Evolutionary conservation across 1,139 yeast genomes (phyloP), one percentile per base, ranked within the genome.

Genomic region (Eremothecium sinecaudum): DNA sequence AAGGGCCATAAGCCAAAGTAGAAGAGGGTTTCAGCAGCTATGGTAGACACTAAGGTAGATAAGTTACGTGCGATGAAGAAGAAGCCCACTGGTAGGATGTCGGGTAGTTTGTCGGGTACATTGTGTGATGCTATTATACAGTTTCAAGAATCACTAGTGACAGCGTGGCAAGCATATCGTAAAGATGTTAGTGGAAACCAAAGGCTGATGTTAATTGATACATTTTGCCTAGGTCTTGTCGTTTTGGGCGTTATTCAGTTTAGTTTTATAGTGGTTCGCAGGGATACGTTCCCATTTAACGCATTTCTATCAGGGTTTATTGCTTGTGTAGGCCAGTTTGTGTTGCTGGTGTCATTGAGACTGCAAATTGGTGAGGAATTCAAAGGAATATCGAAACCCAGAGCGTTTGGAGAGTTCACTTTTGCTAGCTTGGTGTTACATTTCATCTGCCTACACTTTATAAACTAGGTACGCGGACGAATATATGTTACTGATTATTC

Each of bases 261-360:
- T 55, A 61, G 69, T 4, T 86, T 86, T 56, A 83, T 82, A 41
- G 45, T 79, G 24, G 44, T 86, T 11, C 74, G 86, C 35, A 94
- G 97, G 33, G 59, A 55, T 19, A 83, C 75, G 49, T 92, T 79
- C 68, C 99, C 99, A 14, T 90, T 92, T 70, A 90, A 90, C 61
- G 97, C 96, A 20, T 90, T 90, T 55, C 68, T 90, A 41, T 92
- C 94, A 18, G 98, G 98, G 1, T 90, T 90, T 55, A 73, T 81
- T 39, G 67, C 86, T 24, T 83, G 97, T 40, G 96, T 90, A 38
- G 97, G 94, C 11, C 98, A 92, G 59, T 90, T 92, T 56, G 97
- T 90, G 23, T 70, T 90, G 44, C 73, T 93, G 11, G 80, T 79
- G 33, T 71, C 79, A 43, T 68, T 90, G 51, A 69, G 98, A 50